Evolutionary conservation across 1,284 basidiomycete genomes (phyloP).

Genomic region (Trichosporon sp.): DNA sequence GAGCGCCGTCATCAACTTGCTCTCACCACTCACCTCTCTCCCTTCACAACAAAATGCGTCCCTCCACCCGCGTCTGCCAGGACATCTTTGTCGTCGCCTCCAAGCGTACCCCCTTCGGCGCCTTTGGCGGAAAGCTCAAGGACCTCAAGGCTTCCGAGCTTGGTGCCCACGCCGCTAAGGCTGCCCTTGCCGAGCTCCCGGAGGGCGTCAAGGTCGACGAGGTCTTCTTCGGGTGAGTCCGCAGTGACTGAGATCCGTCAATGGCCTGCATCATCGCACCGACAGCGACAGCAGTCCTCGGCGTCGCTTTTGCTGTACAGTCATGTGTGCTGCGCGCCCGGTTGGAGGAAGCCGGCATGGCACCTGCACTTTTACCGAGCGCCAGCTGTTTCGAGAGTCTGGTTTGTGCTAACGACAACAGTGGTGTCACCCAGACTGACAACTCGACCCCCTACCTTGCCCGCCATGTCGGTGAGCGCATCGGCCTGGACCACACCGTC

Average conservation of each 20-base stretch:
- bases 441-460: conserved; percentile 62
- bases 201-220: conserved; percentile 58
- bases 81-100: conserved; percentile 53
- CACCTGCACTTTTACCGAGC: background rate
- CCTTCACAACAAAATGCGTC: conserved; percentile 21
- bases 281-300: too few species aligned
- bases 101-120: conserved; percentile 62
- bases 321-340: too few species aligned
- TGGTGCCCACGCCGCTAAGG: conserved; percentile 61
- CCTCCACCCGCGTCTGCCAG: conserved; percentile 27
- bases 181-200: conserved; percentile 60
- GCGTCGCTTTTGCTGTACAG: too few species aligned
- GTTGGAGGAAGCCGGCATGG: background rate
- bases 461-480: conserved; percentile 62
- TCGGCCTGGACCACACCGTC: conserved; percentile 59
- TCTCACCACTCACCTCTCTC: conserved; percentile 4
- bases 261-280: too few species aligned
- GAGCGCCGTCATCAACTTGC: conserved; percentile 4
- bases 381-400: background rate
- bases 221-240: conserved; percentile 58
- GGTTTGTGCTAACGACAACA: conserved; percentile 31
- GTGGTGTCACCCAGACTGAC: conserved; percentile 57
- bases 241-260: background rate
- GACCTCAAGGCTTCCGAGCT: conserved; percentile 58
- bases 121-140: conserved; percentile 61